These are phyloP conservation scores for Tremella yokohamensis DNA, from an alignment of 768 basidiomycete species.

Conservation along the genomic window DNA sequence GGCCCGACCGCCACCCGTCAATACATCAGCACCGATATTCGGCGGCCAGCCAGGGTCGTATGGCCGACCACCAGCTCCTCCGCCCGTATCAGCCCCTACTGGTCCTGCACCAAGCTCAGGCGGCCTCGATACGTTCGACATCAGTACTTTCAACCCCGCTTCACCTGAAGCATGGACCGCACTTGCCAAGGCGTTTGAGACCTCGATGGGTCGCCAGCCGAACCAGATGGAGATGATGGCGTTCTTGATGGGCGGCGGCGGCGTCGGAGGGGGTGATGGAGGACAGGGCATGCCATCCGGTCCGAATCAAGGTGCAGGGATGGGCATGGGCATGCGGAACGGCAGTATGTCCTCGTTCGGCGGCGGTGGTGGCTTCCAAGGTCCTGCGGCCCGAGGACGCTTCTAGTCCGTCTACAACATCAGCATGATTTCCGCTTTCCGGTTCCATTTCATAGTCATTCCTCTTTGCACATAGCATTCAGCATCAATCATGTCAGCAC, in stretches of 20 bases:
- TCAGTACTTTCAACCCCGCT: constrained; percentile 31
- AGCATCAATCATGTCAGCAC: too few relatives aligned
- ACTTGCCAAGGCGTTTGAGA: constrained; percentile 32
- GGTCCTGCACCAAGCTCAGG: neutral
- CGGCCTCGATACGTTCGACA: constrained; percentile 18
- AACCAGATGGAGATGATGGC: constrained; percentile 42
- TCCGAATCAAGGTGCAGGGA: neutral
- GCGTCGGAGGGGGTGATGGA: constrained; percentile 9
- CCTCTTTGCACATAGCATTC: too few relatives aligned
- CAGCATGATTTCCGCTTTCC: too few relatives aligned
- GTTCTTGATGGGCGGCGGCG: constrained; percentile 25
- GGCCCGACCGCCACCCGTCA: too few relatives aligned
- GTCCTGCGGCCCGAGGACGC: too few relatives aligned
- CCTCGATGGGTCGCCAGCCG: constrained; percentile 30
- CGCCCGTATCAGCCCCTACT: too few relatives aligned
- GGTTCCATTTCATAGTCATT: too few relatives aligned
- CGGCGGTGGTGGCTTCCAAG: neutral
- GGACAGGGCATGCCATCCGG: neutral
- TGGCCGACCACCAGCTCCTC: too few relatives aligned
- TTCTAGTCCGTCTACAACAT: too few relatives aligned
- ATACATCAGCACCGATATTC: too few relatives aligned
- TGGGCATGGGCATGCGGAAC: neutral
- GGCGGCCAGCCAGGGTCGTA: too few relatives aligned
- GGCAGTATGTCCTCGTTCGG: neutral
- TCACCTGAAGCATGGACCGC: constrained; percentile 26